A percentile compares a stretch with the other conserved stretches of the same genome.
Evolutionary conservation across 2,329 filamentous ascomycete genomes (phyloP).

Genomic region (Helminthosporium solani): DNA sequence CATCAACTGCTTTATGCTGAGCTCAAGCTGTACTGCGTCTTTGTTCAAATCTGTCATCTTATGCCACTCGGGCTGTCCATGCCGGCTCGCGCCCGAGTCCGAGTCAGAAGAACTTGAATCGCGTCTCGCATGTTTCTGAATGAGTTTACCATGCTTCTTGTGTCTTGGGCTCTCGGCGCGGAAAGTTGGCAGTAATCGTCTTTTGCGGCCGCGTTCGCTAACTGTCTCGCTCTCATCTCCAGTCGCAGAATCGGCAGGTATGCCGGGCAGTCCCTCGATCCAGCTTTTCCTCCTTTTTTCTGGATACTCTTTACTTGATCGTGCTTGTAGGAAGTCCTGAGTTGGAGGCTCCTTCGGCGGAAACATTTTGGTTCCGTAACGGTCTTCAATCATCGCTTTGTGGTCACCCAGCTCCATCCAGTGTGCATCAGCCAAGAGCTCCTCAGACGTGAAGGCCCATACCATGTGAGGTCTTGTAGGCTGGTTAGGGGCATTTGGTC

Average conservation of each 20-base stretch:
- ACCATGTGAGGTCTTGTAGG: constrained; percentile 73
- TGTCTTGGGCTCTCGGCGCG: constrained; percentile 35
- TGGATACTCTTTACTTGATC: constrained; percentile 36
- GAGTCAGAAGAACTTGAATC: constrained; percentile 38
- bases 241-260: constrained; percentile 28
- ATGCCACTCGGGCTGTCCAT: constrained; percentile 51
- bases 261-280: constrained; percentile 31
- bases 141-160: constrained; percentile 32
- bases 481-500: constrained; percentile 49
- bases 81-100: constrained; percentile 51
- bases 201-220: constrained; percentile 42
- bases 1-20: constrained; percentile 48
- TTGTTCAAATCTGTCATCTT: constrained; percentile 48
- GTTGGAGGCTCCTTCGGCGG: constrained; percentile 23
- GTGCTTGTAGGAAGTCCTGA: constrained; percentile 32
- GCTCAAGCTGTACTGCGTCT: constrained; percentile 50
- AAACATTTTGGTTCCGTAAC: constrained; percentile 72
- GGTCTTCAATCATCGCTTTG: constrained; percentile 78
- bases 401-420: constrained; percentile 86
- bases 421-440: constrained; percentile 84
- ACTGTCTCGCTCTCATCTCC: constrained; percentile 40
- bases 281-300: constrained; percentile 37
- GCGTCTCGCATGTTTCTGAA: constrained; percentile 29
- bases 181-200: constrained; percentile 30
- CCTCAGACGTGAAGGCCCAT: constrained; percentile 80